Evolutionary conservation across 345 rosid genomes (phyloP).

Genomic region (Ceriops tagal): DNA sequence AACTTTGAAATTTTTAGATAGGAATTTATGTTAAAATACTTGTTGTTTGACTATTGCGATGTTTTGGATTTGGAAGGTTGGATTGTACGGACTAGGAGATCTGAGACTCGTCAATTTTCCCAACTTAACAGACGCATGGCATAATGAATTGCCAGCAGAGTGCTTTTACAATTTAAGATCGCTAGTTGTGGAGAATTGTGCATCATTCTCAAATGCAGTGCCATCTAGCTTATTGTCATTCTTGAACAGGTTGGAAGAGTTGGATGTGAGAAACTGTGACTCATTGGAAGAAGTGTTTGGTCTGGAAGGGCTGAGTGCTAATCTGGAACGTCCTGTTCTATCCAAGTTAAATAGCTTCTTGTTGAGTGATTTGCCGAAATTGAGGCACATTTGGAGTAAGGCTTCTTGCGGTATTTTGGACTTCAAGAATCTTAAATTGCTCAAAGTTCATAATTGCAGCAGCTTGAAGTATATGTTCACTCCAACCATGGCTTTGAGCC

Average conservation of each 20-base stretch:
- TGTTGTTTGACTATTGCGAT: no score
- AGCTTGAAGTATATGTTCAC: constrained; percentile 13
- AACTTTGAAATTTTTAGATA: no score
- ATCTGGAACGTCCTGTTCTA: background rate
- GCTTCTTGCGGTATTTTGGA: background rate
- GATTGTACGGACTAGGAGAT: background rate
- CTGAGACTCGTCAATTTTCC: constrained; percentile 4
- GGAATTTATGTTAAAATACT: no score
- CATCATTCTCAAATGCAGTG: background rate
- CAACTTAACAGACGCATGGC: constrained; percentile 3
- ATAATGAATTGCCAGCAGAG: background rate
- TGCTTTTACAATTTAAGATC: background rate
- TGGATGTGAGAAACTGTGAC: constrained; percentile 4
- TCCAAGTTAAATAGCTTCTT: background rate
- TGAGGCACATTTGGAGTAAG: background rate
- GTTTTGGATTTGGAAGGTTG: constrained; percentile 1
- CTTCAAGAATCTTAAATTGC: background rate
- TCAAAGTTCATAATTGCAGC: constrained; percentile 8
- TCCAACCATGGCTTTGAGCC: constrained; percentile 5
- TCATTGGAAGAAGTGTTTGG: constrained; percentile 8
- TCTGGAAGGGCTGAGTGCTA: constrained; percentile 2
- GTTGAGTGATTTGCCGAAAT: constrained; percentile 2
- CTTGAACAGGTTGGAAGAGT: background rate
- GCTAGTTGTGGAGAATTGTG: constrained; percentile 3
- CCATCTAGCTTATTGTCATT: background rate